Base-by-base conservation (phyloP, 2,329 filamentous ascomycete species). In the Alternaria consortialis region DNA sequence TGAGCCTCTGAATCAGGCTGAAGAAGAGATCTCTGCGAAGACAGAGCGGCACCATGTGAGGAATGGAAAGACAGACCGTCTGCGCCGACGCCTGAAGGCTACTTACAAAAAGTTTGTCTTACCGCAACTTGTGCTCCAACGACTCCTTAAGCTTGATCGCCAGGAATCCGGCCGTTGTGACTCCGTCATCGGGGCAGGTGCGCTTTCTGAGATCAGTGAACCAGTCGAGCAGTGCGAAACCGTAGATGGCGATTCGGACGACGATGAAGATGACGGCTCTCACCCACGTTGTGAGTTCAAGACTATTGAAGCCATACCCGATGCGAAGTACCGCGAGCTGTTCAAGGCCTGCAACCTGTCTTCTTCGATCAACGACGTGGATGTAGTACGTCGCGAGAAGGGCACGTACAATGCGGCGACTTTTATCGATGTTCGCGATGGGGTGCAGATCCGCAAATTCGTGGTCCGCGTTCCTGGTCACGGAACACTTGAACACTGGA, bases 401-500 rank as follows among this genome's bases (percentile, higher is more conserved):
- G 46, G 46, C 31, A 25, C 46, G 6, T 48, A 15, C 46, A 48
- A 48, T 23, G 31, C 31, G 3, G 46, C 46, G 15, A 25, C 46
- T 36, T 48, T 48, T 9, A 12, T 48, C 46, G 13, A 8, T 34
- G 31, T 48, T 25, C 13, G 7, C 23, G 46, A 48, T 9, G 31
- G 17, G 9, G 46, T 12, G 15, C 12, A 48, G 27, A 47, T 7
- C 27, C 31, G 20, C 31, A 48, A 40, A 13, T 60, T 51, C 37
- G 44, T 62, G 13, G 44, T 58, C 31, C 62, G 62, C 25, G 29
- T 62, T 2, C 62, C 62, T 29, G 50, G 42, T 13, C 37, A 46
- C 1, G 59, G 59, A n/a, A 68, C 62, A 4, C n/a, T 32, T 20
- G 46, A 32, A 20, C 55, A 57, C 29, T 65, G 67, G 61, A 37